Evolutionary conservation across 2,329 filamentous ascomycete genomes (phyloP), one percentile per base, ranked within the genome.

Genomic region (Thielaviopsis cerberus): DNA sequence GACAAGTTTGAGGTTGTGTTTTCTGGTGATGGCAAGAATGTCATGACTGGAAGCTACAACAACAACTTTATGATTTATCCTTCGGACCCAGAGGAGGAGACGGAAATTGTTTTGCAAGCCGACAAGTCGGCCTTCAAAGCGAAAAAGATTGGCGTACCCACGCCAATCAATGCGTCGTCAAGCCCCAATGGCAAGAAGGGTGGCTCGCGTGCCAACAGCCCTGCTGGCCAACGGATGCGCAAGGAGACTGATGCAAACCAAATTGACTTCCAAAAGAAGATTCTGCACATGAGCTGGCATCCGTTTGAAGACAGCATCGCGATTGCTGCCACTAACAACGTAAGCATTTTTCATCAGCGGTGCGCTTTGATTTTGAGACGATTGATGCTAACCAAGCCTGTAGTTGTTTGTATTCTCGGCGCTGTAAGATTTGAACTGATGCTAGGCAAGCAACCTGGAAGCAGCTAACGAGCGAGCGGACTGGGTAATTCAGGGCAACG

Each of bases 41-140:
- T 97, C 64, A 98, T 98, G 92, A 98, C 92, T 5, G 92, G 92
- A 65, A 96, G 89, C 69, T 98, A 98, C 77, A 98, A 98, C 79
- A 98, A 98, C 76, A 98, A 98, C 75, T 97, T 98, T 77, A 98
- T 98, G 92, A 98, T 98, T 68, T 98, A 97, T 70, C 92, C 92
- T 4, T 92, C 90, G 25, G 91, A 97, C 66, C 87, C 90, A 6
- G 88, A 91, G 64, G 94, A 94, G 73, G 92, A 98, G 69, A 91
- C 91, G 2, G 92, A 98, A 71, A 90, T 98, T 53, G 92, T 98
- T 53, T 76, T 98, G 59, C 92, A 98, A 71, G 92, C 92, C 45
- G 92, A 98, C 70, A 98, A 98, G 76, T 95, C 89, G 59, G 92
- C 92, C 11, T 98, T 98, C 81, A 98, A 98, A 75, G 92, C 92